Base-by-base conservation (phyloP, 768 basidiomycete species). In the Boletus vinaceobasis region DNA sequence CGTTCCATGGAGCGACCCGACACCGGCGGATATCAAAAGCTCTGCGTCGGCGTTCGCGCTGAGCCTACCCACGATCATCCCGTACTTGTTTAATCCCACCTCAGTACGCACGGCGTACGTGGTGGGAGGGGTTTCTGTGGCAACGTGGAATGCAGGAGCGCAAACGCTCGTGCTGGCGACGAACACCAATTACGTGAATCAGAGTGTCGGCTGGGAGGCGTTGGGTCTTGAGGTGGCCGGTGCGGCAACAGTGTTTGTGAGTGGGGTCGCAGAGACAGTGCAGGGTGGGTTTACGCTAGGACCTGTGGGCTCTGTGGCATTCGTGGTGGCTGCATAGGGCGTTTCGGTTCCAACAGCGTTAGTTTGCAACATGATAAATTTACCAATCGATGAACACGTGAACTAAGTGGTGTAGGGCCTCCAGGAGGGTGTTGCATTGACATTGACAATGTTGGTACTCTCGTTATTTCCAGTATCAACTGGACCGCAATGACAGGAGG, bases 1-100 rank as follows among this genome's bases (percentile, higher is more conserved):
- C 35, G 59, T 72, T 5, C 59, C 70, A 5, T 78, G 84, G 83
- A 68, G 68, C 42, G 82, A 85, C 63, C 83, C 83, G 0, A 82
- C 79, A 0, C 59, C 77, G 1, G 49, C 72, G 5, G 78, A 82
- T 37, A 82, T 85, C 71, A 82, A 84, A 64, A 61, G 69, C 2
- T 75, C 77, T 5, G 75, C 81, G 1, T 85, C 83, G 0, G 58
- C 64, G 5, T 73, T 85, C 14, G 83, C 82, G 4, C 61, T 65
- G 8, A 69, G 79, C 10, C 60, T 82, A 14, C 73, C 75, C 3
- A 69, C 69, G 19, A 77, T 84, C 63, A 75, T 73, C 0, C 68
- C 75, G 0, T 82, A 76, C 67, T 72, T 85, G 56, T 71, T 80
- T 45, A 71, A 69, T 46, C 74, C 80, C 1, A 43, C 59, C 0